Percentiles rank a stretch among this genome's conserved stretches.
These are phyloP conservation scores for Lactuca sativa DNA, from an alignment of 129 eudicot species.

Conservation along the genomic window DNA sequence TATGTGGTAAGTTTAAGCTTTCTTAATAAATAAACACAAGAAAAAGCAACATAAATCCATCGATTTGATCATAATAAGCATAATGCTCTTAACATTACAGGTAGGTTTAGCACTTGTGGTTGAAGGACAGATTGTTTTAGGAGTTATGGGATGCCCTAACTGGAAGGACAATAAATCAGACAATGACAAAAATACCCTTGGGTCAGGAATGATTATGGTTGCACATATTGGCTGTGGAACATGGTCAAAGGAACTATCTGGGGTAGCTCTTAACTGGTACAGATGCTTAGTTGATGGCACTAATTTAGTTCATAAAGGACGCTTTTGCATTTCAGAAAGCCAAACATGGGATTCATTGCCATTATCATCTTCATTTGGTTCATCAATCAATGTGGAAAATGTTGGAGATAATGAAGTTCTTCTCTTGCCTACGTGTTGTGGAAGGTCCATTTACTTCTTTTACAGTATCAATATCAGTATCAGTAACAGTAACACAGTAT, in stretches of 20 bases:
- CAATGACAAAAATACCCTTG: slow-evolving; percentile 18
- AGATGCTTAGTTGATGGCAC: slow-evolving; percentile 66
- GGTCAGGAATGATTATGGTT: slow-evolving; percentile 69
- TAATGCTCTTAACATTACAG: slow-evolving; percentile 40
- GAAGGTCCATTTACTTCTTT: slow-evolving; percentile 59
- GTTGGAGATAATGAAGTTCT: slow-evolving; percentile 51
- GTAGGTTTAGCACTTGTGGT: slow-evolving; percentile 96
- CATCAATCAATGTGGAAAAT: slow-evolving; percentile 45
- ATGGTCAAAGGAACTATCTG: slow-evolving; percentile 58
- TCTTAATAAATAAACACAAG: slow-evolving; percentile 7
- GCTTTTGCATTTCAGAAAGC: slow-evolving; percentile 82
- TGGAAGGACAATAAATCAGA: slow-evolving; percentile 55
- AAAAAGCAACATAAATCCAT: neutral
- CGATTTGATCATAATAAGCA: neutral
- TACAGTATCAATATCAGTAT: neutral
- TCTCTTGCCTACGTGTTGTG: slow-evolving; percentile 81
- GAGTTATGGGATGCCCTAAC: slow-evolving; percentile 98
- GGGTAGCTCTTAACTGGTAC: slow-evolving; percentile 46
- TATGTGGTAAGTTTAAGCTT: slow-evolving; percentile 84
- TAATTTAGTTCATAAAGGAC: slow-evolving; percentile 54
- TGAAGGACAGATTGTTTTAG: slow-evolving; percentile 84
- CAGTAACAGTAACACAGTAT: neutral
- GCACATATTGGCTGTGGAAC: slow-evolving; percentile 96
- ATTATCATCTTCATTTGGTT: slow-evolving; percentile 49
- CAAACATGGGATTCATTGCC: slow-evolving; percentile 93